These are phyloP conservation scores for Hypomyces rosellus DNA, from an alignment of 2,329 filamentous ascomycete genomes.

Conservation along the genomic window DNA sequence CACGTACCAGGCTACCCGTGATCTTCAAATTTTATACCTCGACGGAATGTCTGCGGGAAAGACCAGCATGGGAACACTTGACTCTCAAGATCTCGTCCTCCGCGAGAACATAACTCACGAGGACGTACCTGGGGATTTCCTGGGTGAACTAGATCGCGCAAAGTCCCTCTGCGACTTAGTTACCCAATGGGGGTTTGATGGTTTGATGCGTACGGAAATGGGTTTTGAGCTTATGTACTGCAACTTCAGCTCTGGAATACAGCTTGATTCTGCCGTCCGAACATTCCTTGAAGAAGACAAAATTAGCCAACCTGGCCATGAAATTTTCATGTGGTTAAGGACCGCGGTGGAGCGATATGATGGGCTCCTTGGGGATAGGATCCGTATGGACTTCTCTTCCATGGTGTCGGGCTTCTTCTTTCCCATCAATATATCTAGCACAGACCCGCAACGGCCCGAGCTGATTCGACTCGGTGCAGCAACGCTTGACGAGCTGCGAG, in stretches of 20 bases:
- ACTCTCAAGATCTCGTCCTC: constrained; percentile 59
- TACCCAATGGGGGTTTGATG: constrained; percentile 52
- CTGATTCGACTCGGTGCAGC: constrained; percentile 28
- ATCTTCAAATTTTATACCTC: constrained; percentile 58
- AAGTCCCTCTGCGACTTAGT: constrained; percentile 49
- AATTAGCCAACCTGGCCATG: constrained; percentile 20
- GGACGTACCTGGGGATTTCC: constrained; percentile 13
- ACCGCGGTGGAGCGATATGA: constrained; percentile 40
- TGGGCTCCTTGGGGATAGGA: constrained; percentile 36
- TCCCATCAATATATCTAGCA: constrained; percentile 43
- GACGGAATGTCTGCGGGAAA: constrained; percentile 68
- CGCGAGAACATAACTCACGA: constrained; percentile 29
- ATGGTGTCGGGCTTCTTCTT: constrained; percentile 48
- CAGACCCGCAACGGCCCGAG: constrained; percentile 25
- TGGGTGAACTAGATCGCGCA: constrained; percentile 47
- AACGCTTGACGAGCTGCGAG: constrained; percentile 23
- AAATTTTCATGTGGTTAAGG: constrained; percentile 33
- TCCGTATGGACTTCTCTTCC: constrained; percentile 41
- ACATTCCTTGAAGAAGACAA: constrained; percentile 15
- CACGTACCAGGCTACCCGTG: constrained; percentile 53
- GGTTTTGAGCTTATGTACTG: constrained; percentile 68
- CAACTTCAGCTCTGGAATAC: constrained; percentile 45
- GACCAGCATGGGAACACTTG: constrained; percentile 57
- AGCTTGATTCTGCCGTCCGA: constrained; percentile 28
- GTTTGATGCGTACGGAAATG: constrained; percentile 60